These are phyloP conservation scores for Alternaria infectoria DNA, from an alignment of 2,329 filamentous ascomycete genomes.

Conservation along the genomic window DNA sequence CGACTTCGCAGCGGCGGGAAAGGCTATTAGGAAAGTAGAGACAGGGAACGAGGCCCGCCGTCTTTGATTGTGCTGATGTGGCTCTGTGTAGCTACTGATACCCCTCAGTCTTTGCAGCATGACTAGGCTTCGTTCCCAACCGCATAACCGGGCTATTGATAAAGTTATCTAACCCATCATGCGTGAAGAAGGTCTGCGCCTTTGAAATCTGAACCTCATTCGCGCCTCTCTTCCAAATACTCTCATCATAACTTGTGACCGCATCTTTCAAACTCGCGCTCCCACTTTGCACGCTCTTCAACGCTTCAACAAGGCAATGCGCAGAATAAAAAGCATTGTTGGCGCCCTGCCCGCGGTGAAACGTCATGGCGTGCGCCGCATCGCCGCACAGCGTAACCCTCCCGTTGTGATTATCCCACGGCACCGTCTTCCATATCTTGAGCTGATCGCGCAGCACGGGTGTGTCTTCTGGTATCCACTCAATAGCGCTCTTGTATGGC, in stretches of 20 bases:
- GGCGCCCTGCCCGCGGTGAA: constrained; percentile 48
- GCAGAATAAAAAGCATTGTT: constrained; percentile 48
- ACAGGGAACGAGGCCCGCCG: no score
- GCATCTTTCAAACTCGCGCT: constrained; percentile 18
- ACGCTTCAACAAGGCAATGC: constrained; percentile 32
- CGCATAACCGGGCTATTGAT: constrained; percentile 39
- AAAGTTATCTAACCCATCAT: constrained; percentile 39
- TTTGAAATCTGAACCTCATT: constrained; percentile 44
- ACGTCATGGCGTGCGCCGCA: constrained; percentile 52
- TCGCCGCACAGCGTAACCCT: constrained; percentile 47
- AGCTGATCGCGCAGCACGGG: constrained; percentile 38
- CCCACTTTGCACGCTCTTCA: constrained; percentile 24
- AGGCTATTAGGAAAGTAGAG: no score
- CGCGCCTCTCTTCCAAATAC: constrained; percentile 34
- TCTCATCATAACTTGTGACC: constrained; percentile 35
- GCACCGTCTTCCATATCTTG: constrained; percentile 44
- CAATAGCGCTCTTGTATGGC: constrained; percentile 42
- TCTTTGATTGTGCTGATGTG: no score
- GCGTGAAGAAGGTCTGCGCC: constrained; percentile 40
- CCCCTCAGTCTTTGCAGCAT: constrained; percentile 36
- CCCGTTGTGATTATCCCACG: constrained; percentile 44
- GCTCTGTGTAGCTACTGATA: no score
- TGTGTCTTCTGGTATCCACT: constrained; percentile 42
- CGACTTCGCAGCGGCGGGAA: no score
- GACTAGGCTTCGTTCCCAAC: constrained; percentile 38